Evolutionary conservation across 1,284 basidiomycete species (phyloP).

Genomic region (Rhodotorula sp.): DNA sequence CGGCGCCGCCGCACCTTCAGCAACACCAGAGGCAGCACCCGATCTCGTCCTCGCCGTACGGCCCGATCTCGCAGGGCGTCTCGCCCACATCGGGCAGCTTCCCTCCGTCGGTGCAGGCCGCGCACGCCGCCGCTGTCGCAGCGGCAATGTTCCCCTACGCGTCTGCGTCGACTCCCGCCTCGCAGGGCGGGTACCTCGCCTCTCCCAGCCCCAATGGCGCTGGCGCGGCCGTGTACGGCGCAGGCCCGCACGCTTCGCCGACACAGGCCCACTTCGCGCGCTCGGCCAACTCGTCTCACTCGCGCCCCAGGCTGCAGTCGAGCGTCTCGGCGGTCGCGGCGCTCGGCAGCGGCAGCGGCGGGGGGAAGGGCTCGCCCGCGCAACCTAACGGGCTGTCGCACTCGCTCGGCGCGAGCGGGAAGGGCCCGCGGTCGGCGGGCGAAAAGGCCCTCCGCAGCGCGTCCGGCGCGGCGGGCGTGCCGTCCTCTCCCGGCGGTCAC

Average conservation of each 20-base stretch:
- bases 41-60: neutral
- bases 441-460: neutral
- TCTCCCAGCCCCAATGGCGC: neutral
- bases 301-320: conserved; percentile 18
- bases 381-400: neutral
- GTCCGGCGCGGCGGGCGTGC: neutral
- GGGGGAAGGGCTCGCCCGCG: neutral
- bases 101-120: neutral
- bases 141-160: neutral
- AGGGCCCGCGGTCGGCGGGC: neutral
- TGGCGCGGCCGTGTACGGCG: neutral
- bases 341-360: neutral
- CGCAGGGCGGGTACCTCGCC: neutral
- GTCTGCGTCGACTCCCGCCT: too few species aligned
- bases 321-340: conserved; percentile 21
- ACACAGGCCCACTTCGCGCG: neutral
- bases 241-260: neutral
- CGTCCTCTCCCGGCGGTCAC: neutral
- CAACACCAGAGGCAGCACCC: neutral
- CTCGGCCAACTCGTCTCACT: neutral
- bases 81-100: conserved; percentile 22
- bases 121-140: neutral
- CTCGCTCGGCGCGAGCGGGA: neutral
- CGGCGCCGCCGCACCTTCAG: neutral
- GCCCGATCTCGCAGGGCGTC: conserved; percentile 1